Evolutionary conservation across 805 yeast species (phyloP), one percentile per base, ranked within the genome.

Genomic region (Helenozyma rhizophorensis): DNA sequence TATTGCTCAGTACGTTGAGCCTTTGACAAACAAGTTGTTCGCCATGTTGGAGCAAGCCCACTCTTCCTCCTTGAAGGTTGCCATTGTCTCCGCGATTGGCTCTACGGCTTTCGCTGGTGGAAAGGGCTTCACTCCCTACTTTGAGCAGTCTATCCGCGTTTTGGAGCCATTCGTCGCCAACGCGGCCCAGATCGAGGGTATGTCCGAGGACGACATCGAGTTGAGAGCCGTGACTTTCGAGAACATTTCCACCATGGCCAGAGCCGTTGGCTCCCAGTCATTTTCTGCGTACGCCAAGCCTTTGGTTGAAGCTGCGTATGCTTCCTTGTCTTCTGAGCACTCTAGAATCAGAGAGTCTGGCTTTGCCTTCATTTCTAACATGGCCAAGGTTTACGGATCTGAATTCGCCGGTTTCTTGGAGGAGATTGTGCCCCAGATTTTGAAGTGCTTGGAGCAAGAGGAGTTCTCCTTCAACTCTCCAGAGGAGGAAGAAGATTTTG

Each of bases 101-200:
- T 89, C 97, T 24, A 86, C 96, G 39, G 97, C 98, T 18, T 88
- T 82, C 55, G 95, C 97, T 36, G 78, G 96, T 27, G 96, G 97
- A 62, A 80, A 80, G 50, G 74, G 83, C 24, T 93, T 85, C 63
- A 68, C 74, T 39, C 97, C 97, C 39, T 93, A 74, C 68, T 90
- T 90, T 61, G 76, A 78, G 53, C 74, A 78, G 43, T 83, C 96
- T 32, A 78, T 90, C 48, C 79, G 80, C 56, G 76, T 74, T 43
- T 72, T 93, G 50, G 93, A 86, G 61, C 88, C 87, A 40, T 90
- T 79, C 56, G 78, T 89, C 50, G 74, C 80, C 43, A 74, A 79
- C 52, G 72, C 77, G 40, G 79, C 81, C 32, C 69, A 71, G 40
- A 68, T 78, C 36, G 88, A 82, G 45, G 95, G 88, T 46, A 68